Percentiles rank a stretch among this genome's conserved stretches.
Conservation (phyloP, 1,284 basidiomycete genomes). For the Trametes sp. region DNA sequence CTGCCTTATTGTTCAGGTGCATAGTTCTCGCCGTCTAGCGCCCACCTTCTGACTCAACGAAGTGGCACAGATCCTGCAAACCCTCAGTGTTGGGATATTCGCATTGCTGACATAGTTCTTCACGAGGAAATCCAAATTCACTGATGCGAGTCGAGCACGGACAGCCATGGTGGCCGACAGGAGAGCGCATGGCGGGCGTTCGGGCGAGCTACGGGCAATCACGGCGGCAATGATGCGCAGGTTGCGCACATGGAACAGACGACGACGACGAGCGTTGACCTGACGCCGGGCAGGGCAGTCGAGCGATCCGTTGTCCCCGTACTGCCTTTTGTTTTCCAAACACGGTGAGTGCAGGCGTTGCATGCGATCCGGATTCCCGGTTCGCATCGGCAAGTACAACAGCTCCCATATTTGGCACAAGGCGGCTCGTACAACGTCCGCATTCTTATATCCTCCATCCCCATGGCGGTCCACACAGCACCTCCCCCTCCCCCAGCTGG, state of each 20-base stretch:
- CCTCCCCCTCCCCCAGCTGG: slow-evolving; percentile 11
- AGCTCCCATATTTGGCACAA: slow-evolving; percentile 35
- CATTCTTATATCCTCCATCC: slow-evolving; percentile 28
- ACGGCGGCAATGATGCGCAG: slow-evolving; percentile 18
- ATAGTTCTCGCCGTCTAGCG: slow-evolving; percentile 6
- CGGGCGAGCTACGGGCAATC: slow-evolving; percentile 1
- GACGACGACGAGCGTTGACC: slow-evolving; percentile 1
- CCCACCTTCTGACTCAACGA: no score
- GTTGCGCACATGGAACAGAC: slow-evolving; percentile 10
- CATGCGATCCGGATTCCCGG: slow-evolving; percentile 9
- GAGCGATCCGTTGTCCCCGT: slow-evolving; percentile 17
- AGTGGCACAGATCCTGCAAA: no score
- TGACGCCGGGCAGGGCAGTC: neutral
- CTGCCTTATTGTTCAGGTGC: slow-evolving; percentile 15
- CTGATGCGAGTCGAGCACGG: neutral
- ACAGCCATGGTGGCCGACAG: neutral
- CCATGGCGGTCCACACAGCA: slow-evolving; percentile 25
- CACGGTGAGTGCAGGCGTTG: slow-evolving; percentile 16
- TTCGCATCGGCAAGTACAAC: slow-evolving; percentile 32
- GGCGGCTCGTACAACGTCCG: slow-evolving; percentile 26
- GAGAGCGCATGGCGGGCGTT: neutral
- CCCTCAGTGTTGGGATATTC: no score
- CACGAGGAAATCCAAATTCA: slow-evolving; percentile 1
- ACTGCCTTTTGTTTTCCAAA: slow-evolving; percentile 36
- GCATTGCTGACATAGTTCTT: no score